Base-by-base conservation (phyloP, 139 green algal genomes). In the Asterochloris sp. region DNA sequence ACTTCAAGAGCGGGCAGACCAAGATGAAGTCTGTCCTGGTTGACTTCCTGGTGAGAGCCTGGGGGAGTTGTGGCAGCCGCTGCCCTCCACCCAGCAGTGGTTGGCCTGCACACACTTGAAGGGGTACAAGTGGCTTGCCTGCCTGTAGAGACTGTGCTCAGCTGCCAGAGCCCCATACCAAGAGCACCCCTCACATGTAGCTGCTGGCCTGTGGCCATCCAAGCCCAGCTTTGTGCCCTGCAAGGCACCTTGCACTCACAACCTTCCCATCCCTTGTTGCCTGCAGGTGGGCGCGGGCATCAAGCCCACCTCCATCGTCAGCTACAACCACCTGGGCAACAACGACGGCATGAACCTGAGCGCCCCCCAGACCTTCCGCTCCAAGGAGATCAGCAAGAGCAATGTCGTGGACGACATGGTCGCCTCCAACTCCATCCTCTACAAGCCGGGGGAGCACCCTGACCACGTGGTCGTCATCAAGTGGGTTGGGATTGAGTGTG, bases 401-500 rank as follows among this genome's bases (percentile, higher is more conserved):
- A 99, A 98, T 83, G 97, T 99, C 13, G 97, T 99, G 17, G 97
- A 99, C 79, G 97, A 99, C 91, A 99, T 99, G 95, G 97, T 99
- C 12, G 85, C 85, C 64, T 94, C 84, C 77, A 99, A 99, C 92
- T 73, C 68, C 29, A 93, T 99, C 28, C 90, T 99, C 19, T 99
- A 99, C 85, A 88, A 85, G 54, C 85, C 91, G 63, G 97, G 97
- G 8, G 97, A 99, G 92, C 94, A 98, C 88, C 97, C 97, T 11
- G 97, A 99, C 89, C 97, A 99, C 80, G 84, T 93, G 21, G 96
- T 99, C 11, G 97, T 99, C n/a, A 99, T 99, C 91, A 99, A 99
- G 90, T 54, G 38, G 6, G 38, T 54, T 6, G 2, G 38, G 38
- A 54, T 54, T 6, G 38, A 10, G 38, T 98, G 99, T 83, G 92